Base-by-base conservation (phyloP, 202 grass and related monocot species). In the Brachypodium distachyon region DNA sequence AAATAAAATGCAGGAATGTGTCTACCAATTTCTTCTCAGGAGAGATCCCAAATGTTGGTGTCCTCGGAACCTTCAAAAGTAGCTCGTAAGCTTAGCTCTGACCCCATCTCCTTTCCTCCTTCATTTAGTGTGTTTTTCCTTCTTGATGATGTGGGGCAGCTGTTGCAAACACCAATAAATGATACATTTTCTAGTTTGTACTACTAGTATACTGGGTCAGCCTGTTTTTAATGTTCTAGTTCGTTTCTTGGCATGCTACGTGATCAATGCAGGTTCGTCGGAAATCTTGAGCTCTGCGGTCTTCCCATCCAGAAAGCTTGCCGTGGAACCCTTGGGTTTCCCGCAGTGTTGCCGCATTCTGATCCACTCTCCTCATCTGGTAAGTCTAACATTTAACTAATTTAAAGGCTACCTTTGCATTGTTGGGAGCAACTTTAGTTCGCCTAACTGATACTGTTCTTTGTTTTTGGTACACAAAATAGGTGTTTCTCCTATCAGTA, bases 11-110 rank as follows among this genome's bases (percentile, higher is more conserved):
- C 46, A 93, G 95, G 74, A 98, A 98, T 53, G 50, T 98, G 61
- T 98, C 91, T 7, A 92, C 89, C 48, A 98, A 98, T 60, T 98
- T 95, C 89, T 92, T 98, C 79, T 98, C 91, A 4, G 91, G 96
- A 9, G 89, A 92, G 73, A 95, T 95, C 61, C 96, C 91, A 29
- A 92, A 88, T 64, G 84, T 87, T 32, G 96, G 96, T 52, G 77
- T 98, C 61, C 96, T 98, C 2, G 92, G 80, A 81, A 89, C 91
- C 38, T 95, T 95, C 82, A 90, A 81, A 73, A 95, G 85, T 78
- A 98, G 80, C 85, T 95, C 96, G 96, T 98, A 87, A 90, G 89
- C 69, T 78, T 53, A 54, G 17, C 62, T 57, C 43, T 23, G 44
- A n/a, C 46, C 52, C 52, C 56, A n/a, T 82, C 44, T 43, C 27